These are phyloP conservation scores for Ciborinia camelliae DNA, from an alignment of 2,329 filamentous ascomycete genomes.

Conservation along the genomic window DNA sequence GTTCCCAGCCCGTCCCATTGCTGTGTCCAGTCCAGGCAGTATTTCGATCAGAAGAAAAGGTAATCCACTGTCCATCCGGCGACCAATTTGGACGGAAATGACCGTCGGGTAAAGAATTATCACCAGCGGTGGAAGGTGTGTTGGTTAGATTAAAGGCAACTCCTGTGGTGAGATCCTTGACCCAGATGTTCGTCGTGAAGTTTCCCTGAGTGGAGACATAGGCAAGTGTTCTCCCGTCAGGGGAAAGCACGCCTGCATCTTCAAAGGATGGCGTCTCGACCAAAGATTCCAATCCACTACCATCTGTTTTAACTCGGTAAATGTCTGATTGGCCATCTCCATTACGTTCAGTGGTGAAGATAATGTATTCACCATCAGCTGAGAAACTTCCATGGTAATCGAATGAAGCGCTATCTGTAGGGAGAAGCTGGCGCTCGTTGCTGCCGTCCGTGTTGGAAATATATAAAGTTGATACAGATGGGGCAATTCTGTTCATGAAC, in stretches of 20 bases:
- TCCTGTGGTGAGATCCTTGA: constrained; percentile 40
- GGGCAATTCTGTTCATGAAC: constrained; percentile 41
- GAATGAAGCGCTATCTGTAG: constrained; percentile 31
- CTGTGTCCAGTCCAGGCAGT: constrained; percentile 44
- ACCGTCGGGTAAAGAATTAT: constrained; percentile 30
- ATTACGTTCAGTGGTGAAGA: constrained; percentile 43
- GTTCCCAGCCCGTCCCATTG: constrained; percentile 42
- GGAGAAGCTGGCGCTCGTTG: constrained; percentile 39
- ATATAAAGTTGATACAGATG: constrained; percentile 32
- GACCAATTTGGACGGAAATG: constrained; percentile 43
- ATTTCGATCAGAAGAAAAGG: constrained; percentile 43
- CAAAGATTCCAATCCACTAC: constrained; percentile 39
- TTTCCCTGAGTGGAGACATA: constrained; percentile 42
- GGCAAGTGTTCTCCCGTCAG: constrained; percentile 40
- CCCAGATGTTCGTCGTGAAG: constrained; percentile 42
- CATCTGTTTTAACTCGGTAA: constrained; percentile 40
- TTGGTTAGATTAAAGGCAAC: constrained; percentile 40
- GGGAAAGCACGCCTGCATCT: constrained; percentile 40
- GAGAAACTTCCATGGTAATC: constrained; percentile 42
- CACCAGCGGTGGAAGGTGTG: constrained; percentile 29
- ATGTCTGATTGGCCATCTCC: constrained; percentile 44
- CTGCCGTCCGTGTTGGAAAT: constrained; percentile 43
- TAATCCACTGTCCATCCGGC: constrained; percentile 43
- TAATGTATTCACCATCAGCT: constrained; percentile 43
- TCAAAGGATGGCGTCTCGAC: constrained; percentile 40